phyloP scores from a whole-genome alignment of 2,329 filamentous ascomycete species.

The Cordyceps fumosorosea region DNA sequence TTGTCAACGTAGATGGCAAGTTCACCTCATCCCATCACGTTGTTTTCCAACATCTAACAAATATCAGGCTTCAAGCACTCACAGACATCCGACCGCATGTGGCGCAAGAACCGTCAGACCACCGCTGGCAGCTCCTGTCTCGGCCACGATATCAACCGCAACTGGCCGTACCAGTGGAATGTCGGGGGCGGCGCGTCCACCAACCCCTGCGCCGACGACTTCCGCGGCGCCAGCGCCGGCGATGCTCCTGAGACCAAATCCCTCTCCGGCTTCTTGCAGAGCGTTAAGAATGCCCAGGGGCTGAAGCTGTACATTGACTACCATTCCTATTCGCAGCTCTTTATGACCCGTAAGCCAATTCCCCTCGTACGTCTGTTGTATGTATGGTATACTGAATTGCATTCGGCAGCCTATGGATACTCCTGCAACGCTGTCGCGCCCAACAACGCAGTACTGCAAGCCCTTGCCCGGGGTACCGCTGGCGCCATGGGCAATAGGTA shows the following conservation, averaged over 20 bases:
- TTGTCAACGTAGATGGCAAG: slow-evolving; percentile 55
- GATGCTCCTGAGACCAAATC: slow-evolving; percentile 46
- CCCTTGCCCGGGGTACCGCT: slow-evolving; percentile 41
- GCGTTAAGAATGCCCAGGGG: slow-evolving; percentile 33
- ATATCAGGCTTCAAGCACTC: slow-evolving; percentile 49
- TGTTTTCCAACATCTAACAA: background rate
- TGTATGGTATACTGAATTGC: slow-evolving; percentile 39
- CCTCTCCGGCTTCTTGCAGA: slow-evolving; percentile 32
- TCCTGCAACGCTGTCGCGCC: slow-evolving; percentile 41
- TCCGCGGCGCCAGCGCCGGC: slow-evolving; percentile 34
- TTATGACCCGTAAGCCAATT: slow-evolving; percentile 48
- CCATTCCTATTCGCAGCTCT: slow-evolving; percentile 56
- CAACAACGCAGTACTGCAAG: slow-evolving; percentile 41
- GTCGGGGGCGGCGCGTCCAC: slow-evolving; percentile 43
- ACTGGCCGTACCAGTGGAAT: slow-evolving; percentile 52
- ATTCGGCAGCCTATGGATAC: slow-evolving; percentile 53
- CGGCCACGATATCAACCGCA: slow-evolving; percentile 53
- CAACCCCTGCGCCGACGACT: slow-evolving; percentile 45
- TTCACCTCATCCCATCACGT: too few relatives aligned
- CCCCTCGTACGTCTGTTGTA: slow-evolving; percentile 25
- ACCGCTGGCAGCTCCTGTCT: slow-evolving; percentile 35
- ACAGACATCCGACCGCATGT: slow-evolving; percentile 49
- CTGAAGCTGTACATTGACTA: slow-evolving; percentile 59
- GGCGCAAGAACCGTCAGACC: slow-evolving; percentile 54
- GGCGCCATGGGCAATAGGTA: slow-evolving; percentile 42